These are phyloP conservation scores for Speleostelium caveatum DNA, from an alignment of 78 protist species.

Conservation along the genomic window DNA sequence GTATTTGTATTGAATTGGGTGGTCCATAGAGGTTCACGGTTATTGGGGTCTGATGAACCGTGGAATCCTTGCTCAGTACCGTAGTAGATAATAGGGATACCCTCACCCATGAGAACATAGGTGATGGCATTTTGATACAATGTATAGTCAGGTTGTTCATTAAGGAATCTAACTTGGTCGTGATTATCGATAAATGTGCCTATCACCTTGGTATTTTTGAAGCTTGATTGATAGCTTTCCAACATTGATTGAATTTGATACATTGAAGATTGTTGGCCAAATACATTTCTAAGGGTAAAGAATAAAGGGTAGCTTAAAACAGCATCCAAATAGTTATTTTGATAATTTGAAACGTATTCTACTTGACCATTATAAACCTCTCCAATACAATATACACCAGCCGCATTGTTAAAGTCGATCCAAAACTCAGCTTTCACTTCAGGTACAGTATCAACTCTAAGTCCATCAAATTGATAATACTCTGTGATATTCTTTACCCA, in stretches of 20 bases:
- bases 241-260: constrained; percentile 61
- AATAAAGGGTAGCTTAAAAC: constrained; percentile 91
- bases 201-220: neutral
- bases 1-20: constrained; percentile 50
- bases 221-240: constrained; percentile 4
- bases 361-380: constrained; percentile 92
- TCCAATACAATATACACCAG: constrained; percentile 90
- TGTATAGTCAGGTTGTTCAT: constrained; percentile 52
- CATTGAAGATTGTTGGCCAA: constrained; percentile 82
- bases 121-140: constrained; percentile 86
- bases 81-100: constrained; percentile 94
- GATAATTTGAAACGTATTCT: constrained; percentile 81
- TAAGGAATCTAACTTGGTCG: constrained; percentile 92
- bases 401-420: constrained; percentile 39
- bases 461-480: constrained; percentile 87
- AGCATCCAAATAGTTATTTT: constrained; percentile 66
- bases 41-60: constrained; percentile 90
- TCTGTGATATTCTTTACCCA: constrained; percentile 78
- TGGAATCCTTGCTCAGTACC: constrained; percentile 92
- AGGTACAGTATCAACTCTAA: constrained; percentile 93
- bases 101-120: constrained; percentile 58
- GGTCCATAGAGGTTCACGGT: constrained; percentile 92
- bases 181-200: constrained; percentile 94
- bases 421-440: constrained; percentile 85
- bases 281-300: constrained; percentile 82